phyloP scores from a whole-genome alignment of 495 filamentous ascomycete genomes.

The Chaetomidium leptoderma region DNA sequence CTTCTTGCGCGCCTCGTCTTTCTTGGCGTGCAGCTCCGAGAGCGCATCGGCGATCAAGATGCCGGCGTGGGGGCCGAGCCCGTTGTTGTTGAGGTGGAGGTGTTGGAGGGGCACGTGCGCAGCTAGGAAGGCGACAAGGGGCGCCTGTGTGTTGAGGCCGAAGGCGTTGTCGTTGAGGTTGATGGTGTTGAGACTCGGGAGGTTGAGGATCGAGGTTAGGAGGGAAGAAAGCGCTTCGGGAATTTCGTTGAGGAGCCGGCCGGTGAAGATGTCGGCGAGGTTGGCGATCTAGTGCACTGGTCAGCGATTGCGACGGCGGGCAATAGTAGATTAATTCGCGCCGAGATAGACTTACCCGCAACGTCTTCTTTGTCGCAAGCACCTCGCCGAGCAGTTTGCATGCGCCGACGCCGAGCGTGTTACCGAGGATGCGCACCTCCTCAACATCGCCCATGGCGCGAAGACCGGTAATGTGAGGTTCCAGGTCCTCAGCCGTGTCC shows the following conservation, averaged over 20 bases:
- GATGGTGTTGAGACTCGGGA: constrained; percentile 79
- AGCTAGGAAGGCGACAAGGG: constrained; percentile 79
- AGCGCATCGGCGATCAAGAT: constrained; percentile 79
- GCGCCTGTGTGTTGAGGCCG: constrained; percentile 82
- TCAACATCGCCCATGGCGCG: constrained; percentile 68
- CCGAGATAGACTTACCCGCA: constrained; percentile 51
- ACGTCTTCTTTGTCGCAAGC: constrained; percentile 71
- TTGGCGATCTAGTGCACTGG: constrained; percentile 63
- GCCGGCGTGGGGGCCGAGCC: constrained; percentile 87
- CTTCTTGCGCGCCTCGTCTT: constrained; percentile 64
- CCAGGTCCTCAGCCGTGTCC: constrained; percentile 77
- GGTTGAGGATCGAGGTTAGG: constrained; percentile 76
- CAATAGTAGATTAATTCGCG: background rate
- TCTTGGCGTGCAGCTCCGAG: constrained; percentile 67
- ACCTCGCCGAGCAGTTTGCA: constrained; percentile 76
- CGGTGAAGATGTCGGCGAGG: constrained; percentile 95
- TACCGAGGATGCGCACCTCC: constrained; percentile 78
- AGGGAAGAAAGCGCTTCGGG: constrained; percentile 81
- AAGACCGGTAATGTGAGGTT: constrained; percentile 74
- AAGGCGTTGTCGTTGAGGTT: constrained; percentile 98
- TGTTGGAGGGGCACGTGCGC: constrained; percentile 82
- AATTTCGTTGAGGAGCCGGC: constrained; percentile 88
- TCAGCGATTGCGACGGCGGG: background rate
- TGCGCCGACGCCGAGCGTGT: constrained; percentile 86
- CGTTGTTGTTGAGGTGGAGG: constrained; percentile 95